Evolutionary conservation across 2,329 filamentous ascomycete species (phyloP).

Genomic region (Neurospora sp.): DNA sequence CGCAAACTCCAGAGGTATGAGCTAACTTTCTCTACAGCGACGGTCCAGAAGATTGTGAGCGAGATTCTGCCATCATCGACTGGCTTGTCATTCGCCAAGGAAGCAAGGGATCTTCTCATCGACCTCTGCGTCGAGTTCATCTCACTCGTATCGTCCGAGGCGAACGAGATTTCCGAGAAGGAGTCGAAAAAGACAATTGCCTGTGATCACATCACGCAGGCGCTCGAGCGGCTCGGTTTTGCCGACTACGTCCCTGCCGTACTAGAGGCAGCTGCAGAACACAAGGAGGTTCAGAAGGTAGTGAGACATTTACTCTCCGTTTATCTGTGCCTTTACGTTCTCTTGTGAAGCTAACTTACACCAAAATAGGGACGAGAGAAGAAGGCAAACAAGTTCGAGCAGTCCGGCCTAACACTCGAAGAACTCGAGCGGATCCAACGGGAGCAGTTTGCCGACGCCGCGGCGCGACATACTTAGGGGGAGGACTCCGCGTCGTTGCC

Average conservation of each 20-base stretch:
- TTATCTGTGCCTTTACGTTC: background rate
- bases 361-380: slow-evolving; percentile 72
- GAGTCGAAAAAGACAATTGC: slow-evolving; percentile 99
- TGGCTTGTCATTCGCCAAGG: slow-evolving; percentile 84
- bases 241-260: slow-evolving; percentile 85
- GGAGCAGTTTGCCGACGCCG: slow-evolving; percentile 79
- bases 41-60: slow-evolving; percentile 78
- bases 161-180: slow-evolving; percentile 97
- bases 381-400: slow-evolving; percentile 94
- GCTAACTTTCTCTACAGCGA: slow-evolving; percentile 34
- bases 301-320: slow-evolving; percentile 12
- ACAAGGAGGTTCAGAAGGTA: slow-evolving; percentile 90
- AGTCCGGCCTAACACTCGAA: slow-evolving; percentile 85
- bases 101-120: slow-evolving; percentile 88
- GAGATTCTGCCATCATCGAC: slow-evolving; percentile 74
- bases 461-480: slow-evolving; percentile 54
- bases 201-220: slow-evolving; percentile 94
- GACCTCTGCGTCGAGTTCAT: slow-evolving; percentile 99
- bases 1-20: slow-evolving; percentile 18
- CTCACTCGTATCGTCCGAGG: slow-evolving; percentile 94
- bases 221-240: slow-evolving; percentile 86
- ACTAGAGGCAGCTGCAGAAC: slow-evolving; percentile 75
- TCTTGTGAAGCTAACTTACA: slow-evolving; percentile 44
- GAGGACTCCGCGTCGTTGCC: background rate
- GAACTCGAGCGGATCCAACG: slow-evolving; percentile 83